Conservation (phyloP, 2,329 filamentous ascomycete genomes). For the Pestalotiopsis sp. region DNA sequence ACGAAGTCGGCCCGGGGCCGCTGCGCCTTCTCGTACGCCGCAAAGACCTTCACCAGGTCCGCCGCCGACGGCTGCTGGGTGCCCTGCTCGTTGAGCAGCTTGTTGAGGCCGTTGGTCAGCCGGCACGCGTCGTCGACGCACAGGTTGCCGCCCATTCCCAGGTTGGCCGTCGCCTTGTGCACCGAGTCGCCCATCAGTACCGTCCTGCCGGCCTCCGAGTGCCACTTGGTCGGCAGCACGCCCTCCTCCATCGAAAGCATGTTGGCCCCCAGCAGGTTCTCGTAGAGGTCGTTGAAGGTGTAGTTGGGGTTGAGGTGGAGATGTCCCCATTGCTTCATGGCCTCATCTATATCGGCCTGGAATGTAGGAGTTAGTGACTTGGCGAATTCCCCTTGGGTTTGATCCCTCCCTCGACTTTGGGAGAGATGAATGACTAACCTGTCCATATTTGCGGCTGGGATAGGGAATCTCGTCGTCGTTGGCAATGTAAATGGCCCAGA, state of each 20-base stretch:
- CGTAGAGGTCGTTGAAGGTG: constrained; percentile 4
- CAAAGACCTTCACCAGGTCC: neutral
- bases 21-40: neutral
- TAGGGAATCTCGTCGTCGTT: neutral
- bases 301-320: neutral
- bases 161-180: constrained; percentile 7
- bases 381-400: neutral
- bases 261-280: neutral
- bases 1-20: constrained; percentile 3
- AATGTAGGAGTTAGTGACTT: neutral
- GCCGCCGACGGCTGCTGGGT: neutral
- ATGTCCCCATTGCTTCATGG: constrained; percentile 6
- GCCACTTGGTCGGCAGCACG: neutral
- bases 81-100: neutral
- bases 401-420: neutral
- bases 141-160: constrained; percentile 8
- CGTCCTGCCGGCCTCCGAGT: neutral
- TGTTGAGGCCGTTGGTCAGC: neutral
- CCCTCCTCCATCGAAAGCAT: constrained; percentile 8
- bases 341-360: constrained; percentile 2
- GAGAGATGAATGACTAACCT: neutral
- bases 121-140: constrained; percentile 7
- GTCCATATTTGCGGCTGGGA: constrained; percentile 1
- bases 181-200: constrained; percentile 3
- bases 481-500: constrained; percentile 5